A percentile compares a stretch with the other conserved stretches of the same genome.
phyloP scores from a whole-genome alignment of 257 asterid species.

The Solanum etuberosum region DNA sequence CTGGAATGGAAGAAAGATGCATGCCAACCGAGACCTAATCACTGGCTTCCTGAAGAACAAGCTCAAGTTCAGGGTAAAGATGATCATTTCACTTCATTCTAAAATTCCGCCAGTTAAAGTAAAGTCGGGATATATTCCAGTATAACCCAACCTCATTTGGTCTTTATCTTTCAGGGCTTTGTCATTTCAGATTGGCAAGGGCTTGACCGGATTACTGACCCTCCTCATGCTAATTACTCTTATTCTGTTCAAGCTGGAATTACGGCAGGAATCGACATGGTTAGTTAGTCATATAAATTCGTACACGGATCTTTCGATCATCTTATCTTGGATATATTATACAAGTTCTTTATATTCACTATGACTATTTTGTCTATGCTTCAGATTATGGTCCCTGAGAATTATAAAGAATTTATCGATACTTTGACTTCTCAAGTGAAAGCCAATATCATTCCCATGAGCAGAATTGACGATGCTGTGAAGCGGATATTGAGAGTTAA shows the following conservation, averaged over 20 bases:
- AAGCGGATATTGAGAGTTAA: conserved; percentile 52
- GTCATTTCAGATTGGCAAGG: conserved; percentile 88
- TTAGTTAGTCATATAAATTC: conserved; percentile 26
- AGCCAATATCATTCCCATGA: conserved; percentile 38
- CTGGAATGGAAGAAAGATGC: conserved; percentile 56
- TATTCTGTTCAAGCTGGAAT: conserved; percentile 77
- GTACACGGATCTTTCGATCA: not conserved
- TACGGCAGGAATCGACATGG: conserved; percentile 86
- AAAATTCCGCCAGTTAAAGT: not conserved
- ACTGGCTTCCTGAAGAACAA: conserved; percentile 47
- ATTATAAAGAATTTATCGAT: conserved; percentile 26
- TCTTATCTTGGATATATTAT: not conserved
- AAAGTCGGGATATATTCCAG: not conserved
- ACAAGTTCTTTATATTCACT: not conserved
- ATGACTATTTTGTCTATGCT: not conserved
- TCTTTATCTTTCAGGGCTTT: conserved; percentile 49
- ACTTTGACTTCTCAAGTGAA: conserved; percentile 35
- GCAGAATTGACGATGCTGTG: conserved; percentile 62
- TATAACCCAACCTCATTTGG: not conserved
- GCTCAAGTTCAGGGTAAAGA: conserved; percentile 52
- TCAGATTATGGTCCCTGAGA: conserved; percentile 59
- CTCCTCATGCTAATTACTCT: conserved; percentile 68
- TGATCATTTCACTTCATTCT: not conserved
- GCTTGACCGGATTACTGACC: conserved; percentile 59
- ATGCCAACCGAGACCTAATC: conserved; percentile 33